phyloP scores from a whole-genome alignment of 2,329 filamentous ascomycete genomes.

The Chaetomium olivaceum region DNA sequence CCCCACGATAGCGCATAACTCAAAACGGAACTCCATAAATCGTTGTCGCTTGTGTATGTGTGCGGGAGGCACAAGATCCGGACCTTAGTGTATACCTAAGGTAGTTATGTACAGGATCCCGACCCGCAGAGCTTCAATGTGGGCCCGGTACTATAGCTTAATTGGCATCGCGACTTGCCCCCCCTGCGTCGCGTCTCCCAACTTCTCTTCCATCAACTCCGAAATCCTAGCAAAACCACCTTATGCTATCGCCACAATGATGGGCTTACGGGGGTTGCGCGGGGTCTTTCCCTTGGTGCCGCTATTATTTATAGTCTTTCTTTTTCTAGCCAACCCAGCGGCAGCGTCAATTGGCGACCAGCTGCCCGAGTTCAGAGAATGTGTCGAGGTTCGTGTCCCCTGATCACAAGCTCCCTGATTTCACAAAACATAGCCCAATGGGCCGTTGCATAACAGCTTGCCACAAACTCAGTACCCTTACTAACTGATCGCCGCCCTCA shows the following conservation, averaged over 20 bases:
- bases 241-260: slow-evolving; percentile 19
- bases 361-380: slow-evolving; percentile 83
- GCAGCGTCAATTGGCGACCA: slow-evolving; percentile 79
- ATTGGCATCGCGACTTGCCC: neutral
- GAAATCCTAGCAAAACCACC: neutral
- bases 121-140: neutral
- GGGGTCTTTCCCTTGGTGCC: slow-evolving; percentile 32
- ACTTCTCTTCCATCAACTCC: neutral
- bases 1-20: neutral
- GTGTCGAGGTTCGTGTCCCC: slow-evolving; percentile 67
- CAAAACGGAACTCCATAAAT: neutral
- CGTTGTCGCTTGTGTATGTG: neutral
- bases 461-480: neutral
- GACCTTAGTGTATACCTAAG: too few species aligned
- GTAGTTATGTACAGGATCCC: neutral
- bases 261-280: slow-evolving; percentile 5
- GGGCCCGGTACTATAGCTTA: slow-evolving; percentile 3
- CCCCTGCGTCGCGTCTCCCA: slow-evolving; percentile 2
- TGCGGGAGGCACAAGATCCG: too few species aligned
- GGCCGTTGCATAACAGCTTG: neutral
- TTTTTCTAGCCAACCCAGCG: slow-evolving; percentile 47
- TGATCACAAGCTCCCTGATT: neutral
- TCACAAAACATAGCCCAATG: neutral
- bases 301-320: slow-evolving; percentile 39
- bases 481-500: neutral